Conservation (phyloP, 805 yeast species). For the Wickerhamiella hasegawae region DNA sequence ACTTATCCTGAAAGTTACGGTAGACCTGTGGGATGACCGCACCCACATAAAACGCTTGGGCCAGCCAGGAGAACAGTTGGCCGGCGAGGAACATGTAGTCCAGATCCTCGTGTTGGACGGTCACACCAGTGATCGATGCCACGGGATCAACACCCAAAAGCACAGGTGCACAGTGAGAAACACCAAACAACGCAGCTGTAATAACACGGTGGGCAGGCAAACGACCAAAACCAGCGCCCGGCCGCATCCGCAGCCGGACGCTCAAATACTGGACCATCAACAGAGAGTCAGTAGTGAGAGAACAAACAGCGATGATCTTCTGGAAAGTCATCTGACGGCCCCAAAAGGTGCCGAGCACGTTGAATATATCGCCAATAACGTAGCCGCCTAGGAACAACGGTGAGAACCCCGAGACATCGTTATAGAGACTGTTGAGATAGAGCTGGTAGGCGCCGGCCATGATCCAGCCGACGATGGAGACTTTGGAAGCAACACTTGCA, state of each 20-base stretch:
- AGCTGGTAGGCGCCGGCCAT: slow-evolving; percentile 20
- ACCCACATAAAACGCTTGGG: slow-evolving; percentile 15
- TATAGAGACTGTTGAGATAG: slow-evolving; percentile 13
- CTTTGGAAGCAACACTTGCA: slow-evolving; percentile 12
- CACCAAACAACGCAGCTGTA: slow-evolving; percentile 3
- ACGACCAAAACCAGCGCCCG: neutral
- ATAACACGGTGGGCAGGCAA: slow-evolving; percentile 1
- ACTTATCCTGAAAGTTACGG: slow-evolving; percentile 23
- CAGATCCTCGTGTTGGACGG: neutral
- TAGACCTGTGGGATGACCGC: slow-evolving; percentile 27
- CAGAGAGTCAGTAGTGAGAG: slow-evolving; percentile 14
- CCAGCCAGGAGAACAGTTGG: slow-evolving; percentile 15
- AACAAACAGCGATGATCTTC: slow-evolving; percentile 14
- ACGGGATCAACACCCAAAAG: neutral
- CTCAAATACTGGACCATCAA: slow-evolving; percentile 14
- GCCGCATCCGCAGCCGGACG: neutral
- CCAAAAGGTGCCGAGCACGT: slow-evolving; percentile 19
- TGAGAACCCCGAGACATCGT: slow-evolving; percentile 19
- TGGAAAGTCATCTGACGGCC: slow-evolving; percentile 20
- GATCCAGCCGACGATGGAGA: slow-evolving; percentile 19
- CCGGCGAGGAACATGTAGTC: slow-evolving; percentile 13
- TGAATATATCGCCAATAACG: slow-evolving; percentile 20
- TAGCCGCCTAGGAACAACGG: slow-evolving; percentile 17
- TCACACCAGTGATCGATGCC: neutral
- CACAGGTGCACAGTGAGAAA: slow-evolving; percentile 2